Conservation (phyloP, 1,139 yeast genomes). For the Kodamaea sp. region DNA sequence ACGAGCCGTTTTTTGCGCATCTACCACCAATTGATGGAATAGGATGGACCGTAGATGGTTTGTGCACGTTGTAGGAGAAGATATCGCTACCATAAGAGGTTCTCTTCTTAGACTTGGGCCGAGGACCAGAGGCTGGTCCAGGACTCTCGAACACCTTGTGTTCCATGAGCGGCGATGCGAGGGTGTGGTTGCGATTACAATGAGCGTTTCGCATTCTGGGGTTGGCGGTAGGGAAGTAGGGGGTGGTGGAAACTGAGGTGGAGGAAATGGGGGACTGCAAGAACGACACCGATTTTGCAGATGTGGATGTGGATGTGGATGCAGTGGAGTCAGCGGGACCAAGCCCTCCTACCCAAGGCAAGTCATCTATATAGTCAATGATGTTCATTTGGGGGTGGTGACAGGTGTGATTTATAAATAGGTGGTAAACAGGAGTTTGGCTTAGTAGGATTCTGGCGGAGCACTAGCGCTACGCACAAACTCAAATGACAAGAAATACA, state of each 20-base stretch:
- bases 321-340: not conserved
- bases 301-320: not conserved
- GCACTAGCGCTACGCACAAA: too few species aligned
- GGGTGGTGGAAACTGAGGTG: not conserved
- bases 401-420: too few species aligned
- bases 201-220: slow-evolving; percentile 10
- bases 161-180: slow-evolving; percentile 23
- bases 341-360: not conserved
- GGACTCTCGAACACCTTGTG: slow-evolving; percentile 8
- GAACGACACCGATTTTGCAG: not conserved
- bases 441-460: too few species aligned
- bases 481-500: too few species aligned
- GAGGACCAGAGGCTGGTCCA: not conserved
- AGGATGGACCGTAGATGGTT: not conserved
- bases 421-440: too few species aligned
- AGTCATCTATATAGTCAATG: not conserved
- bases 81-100: slow-evolving; percentile 8
- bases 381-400: slow-evolving; percentile 2
- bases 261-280: slow-evolving; percentile 4
- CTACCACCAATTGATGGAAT: not conserved
- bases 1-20: not conserved
- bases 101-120: slow-evolving; percentile 1
- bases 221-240: slow-evolving; percentile 2
- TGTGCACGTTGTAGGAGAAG: slow-evolving; percentile 10
- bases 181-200: slow-evolving; percentile 10